Conservation (phyloP, 2,329 filamentous ascomycete genomes). For the Beauveria rudraprayagi region DNA sequence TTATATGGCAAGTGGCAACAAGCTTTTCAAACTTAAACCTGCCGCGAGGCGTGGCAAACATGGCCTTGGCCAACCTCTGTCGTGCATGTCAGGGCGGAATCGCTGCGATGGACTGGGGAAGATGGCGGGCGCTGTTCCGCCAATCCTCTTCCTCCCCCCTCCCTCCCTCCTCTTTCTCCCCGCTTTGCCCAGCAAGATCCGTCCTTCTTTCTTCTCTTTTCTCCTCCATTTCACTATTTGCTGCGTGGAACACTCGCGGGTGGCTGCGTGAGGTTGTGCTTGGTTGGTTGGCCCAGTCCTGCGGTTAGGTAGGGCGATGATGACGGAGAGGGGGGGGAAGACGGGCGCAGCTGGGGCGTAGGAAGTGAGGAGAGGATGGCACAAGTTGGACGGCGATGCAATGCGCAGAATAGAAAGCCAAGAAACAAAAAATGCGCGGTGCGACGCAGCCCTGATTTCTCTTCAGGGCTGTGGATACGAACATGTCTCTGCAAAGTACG, state of each 20-base stretch:
- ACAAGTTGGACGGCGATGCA: not conserved
- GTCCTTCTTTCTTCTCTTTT: too few species aligned
- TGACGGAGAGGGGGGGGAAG: not conserved
- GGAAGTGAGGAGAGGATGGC: not conserved
- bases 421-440: not conserved
- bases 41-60: too few species aligned
- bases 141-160: too few species aligned
- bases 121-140: too few species aligned
- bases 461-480: not conserved
- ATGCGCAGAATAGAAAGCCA: not conserved
- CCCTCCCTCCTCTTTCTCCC: too few species aligned
- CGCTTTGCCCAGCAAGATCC: too few species aligned
- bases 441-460: not conserved
- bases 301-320: not conserved
- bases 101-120: too few species aligned
- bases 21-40: too few species aligned
- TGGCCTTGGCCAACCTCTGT: too few species aligned
- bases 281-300: not conserved
- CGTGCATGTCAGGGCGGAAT: too few species aligned
- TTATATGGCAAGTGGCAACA: too few species aligned
- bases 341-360: not conserved
- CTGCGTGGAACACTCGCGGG: not conserved
- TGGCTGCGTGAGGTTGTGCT: not conserved
- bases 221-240: too few species aligned
- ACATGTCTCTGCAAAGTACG: not conserved